Evolutionary conservation across 495 filamentous ascomycete species (phyloP), one percentile per base, ranked within the genome.

Genomic region (Neohortaea acidophila): DNA sequence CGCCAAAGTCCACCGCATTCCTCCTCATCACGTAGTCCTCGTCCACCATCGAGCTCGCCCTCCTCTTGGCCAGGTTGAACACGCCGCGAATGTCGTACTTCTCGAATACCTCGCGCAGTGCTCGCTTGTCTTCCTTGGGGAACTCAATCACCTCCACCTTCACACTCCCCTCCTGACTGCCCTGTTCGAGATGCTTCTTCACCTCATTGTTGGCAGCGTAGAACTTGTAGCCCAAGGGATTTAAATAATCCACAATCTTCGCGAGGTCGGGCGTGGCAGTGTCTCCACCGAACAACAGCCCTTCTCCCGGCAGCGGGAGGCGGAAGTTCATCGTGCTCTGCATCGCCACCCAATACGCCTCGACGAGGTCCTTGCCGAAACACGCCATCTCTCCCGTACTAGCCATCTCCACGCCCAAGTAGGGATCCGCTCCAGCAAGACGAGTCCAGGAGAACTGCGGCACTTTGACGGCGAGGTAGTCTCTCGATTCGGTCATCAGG

Each of bases 241-340:
- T 66, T 34, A 97, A 64, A 61, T 85, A 81, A 42, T 91, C 73
- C 23, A 85, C 83, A 38, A 96, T 77, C 43, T 66, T 65, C 23
- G 74, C 65, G 36, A 97, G 67, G 51, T 80, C 74, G 40, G 64
- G 59, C 48, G 70, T 69, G 23, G 53, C 56, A 21, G 75, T 66
- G 57, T 94, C 81, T 48, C 89, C 89, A 42, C 89, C 89, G 50
- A 96, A 83, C 21, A 97, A 73, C 43, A 97, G 72, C 59, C 89
- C 89, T 63, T 92, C 82, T 49, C 89, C 89, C 19, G 83, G 79
- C 58, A 87, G 75, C 12, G 89, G 89, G 39, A 94, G 67, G 41
- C 84, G 80, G 78, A 97, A 97, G 73, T 94, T 97, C 89, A 96
- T 97, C 45, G 84, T 89, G 17, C 84, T 86, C 64, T 97, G 89